Evolutionary conservation across 305 asterid genomes (phyloP).

Genomic region (Solanum aculeatissimum): DNA sequence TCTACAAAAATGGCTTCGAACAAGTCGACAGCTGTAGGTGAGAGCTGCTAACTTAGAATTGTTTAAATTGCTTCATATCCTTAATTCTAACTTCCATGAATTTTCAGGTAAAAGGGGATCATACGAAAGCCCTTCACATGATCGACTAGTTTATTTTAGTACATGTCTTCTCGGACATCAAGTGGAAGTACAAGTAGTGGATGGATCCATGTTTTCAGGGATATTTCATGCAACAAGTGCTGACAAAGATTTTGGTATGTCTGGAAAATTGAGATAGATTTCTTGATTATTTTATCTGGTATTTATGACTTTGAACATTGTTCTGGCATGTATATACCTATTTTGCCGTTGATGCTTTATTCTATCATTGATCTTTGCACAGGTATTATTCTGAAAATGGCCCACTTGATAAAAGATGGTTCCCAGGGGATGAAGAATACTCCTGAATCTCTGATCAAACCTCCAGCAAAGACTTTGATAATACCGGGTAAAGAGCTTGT

Average conservation of each 20-base stretch:
- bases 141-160: conserved; percentile 52
- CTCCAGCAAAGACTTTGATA: conserved; percentile 50
- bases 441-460: conserved; percentile 43
- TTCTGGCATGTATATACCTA: background rate
- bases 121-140: conserved; percentile 49
- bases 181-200: conserved; percentile 82
- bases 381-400: conserved; percentile 92
- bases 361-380: background rate
- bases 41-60: conserved; percentile 13
- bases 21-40: conserved; percentile 40
- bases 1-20: conserved; percentile 35
- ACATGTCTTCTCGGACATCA: conserved; percentile 81
- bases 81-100: conserved; percentile 13
- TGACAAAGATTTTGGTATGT: conserved; percentile 74
- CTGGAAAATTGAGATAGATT: background rate
- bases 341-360: background rate
- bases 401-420: conserved; percentile 55
- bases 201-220: conserved; percentile 82
- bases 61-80: background rate
- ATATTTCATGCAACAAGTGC: conserved; percentile 73
- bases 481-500: conserved; percentile 71
- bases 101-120: conserved; percentile 53
- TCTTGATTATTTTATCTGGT: background rate
- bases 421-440: conserved; percentile 43
- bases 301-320: background rate